phyloP scores from a whole-genome alignment of 2,329 filamentous ascomycete species.

The Lasiodiplodia gonubiensis region DNA sequence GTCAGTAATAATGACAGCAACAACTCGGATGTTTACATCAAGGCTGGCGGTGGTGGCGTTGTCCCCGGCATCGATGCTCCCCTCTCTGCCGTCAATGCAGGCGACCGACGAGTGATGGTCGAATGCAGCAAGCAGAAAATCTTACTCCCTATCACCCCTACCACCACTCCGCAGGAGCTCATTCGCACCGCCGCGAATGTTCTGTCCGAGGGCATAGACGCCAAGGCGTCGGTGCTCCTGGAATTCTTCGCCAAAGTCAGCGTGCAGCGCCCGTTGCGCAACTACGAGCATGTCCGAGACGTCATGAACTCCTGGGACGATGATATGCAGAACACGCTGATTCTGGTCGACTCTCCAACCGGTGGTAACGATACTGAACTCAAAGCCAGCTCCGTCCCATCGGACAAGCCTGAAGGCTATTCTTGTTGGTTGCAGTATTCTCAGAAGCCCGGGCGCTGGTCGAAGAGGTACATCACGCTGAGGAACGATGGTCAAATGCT shows the following conservation, averaged over 20 bases:
- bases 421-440: slow-evolving; percentile 80
- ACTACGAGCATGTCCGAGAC: slow-evolving; percentile 85
- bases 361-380: slow-evolving; percentile 62
- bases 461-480: slow-evolving; percentile 80
- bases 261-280: slow-evolving; percentile 79
- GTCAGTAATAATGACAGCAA: slow-evolving; percentile 36
- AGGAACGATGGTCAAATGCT: slow-evolving; percentile 73
- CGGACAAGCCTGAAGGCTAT: slow-evolving; percentile 67
- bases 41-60: slow-evolving; percentile 53
- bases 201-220: slow-evolving; percentile 68
- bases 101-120: slow-evolving; percentile 75
- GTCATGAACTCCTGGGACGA: slow-evolving; percentile 92
- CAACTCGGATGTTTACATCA: slow-evolving; percentile 37
- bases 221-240: slow-evolving; percentile 71
- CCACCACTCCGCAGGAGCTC: slow-evolving; percentile 77
- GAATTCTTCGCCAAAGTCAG: slow-evolving; percentile 79
- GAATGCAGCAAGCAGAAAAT: slow-evolving; percentile 73
- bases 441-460: slow-evolving; percentile 83
- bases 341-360: slow-evolving; percentile 66
- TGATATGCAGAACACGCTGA: slow-evolving; percentile 76
- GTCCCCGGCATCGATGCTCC: slow-evolving; percentile 74
- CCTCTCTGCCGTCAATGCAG: slow-evolving; percentile 78
- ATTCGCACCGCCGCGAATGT: slow-evolving; percentile 69
- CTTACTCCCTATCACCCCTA: slow-evolving; percentile 72
- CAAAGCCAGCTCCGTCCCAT: slow-evolving; percentile 67